phyloP scores from a whole-genome alignment of 768 basidiomycete species.

The Fomitopsis serialis region DNA sequence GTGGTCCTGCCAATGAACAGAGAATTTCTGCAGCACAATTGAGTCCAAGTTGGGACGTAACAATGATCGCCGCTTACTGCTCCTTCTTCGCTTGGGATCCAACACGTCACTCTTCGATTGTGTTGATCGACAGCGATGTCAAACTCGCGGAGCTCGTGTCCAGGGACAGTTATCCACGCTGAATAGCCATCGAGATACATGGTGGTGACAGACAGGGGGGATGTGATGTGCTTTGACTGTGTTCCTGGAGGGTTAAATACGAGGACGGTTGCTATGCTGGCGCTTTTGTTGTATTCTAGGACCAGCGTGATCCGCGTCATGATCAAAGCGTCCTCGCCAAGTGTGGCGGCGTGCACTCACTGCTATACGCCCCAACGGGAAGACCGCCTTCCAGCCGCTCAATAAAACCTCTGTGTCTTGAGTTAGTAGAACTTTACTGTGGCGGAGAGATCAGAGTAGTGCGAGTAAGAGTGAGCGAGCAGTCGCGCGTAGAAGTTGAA shows the following conservation, averaged over 20 bases:
- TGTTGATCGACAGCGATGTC: conserved; percentile 43
- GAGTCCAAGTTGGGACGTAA: not conserved
- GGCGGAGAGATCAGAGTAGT: no score
- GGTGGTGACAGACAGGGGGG: not conserved
- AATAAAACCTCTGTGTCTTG: no score
- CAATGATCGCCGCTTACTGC: conserved; percentile 32
- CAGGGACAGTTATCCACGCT: conserved; percentile 61
- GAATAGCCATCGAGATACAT: conserved; percentile 55
- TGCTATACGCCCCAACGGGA: no score
- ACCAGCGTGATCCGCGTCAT: not conserved
- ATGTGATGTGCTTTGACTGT: not conserved
- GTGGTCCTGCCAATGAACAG: conserved; percentile 61
- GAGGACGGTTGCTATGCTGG: not conserved
- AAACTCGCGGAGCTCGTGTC: conserved; percentile 46
- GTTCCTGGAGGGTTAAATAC: not conserved
- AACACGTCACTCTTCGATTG: conserved; percentile 50
- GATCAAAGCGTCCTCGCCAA: conserved; percentile 1
- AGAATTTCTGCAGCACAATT: conserved; percentile 40
- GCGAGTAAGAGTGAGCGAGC: not conserved
- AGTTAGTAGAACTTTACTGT: no score
- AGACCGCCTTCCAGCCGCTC: no score
- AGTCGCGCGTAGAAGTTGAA: no score
- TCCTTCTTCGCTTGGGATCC: conserved; percentile 60
- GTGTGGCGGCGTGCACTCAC: no score
- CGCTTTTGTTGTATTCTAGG: not conserved